Evolutionary conservation across 371 early-diverging fungal species (phyloP), one percentile per base, ranked within the genome.

Genomic region (Smittium mucronatum): DNA sequence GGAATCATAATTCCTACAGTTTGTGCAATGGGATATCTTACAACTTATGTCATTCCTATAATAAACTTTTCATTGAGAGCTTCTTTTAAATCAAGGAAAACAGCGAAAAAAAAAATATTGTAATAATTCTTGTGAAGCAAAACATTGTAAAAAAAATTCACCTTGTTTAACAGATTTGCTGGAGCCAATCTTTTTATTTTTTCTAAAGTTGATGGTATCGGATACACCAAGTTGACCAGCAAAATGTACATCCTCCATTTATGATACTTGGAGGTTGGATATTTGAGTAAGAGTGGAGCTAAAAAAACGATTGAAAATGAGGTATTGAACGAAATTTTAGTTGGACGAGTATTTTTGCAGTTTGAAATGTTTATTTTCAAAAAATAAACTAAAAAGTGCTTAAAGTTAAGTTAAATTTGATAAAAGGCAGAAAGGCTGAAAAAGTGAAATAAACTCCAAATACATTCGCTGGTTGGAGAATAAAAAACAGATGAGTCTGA

Each of bases 41-140:
- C 65, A 65, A 25, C 65, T 33, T 11, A 65, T n/a, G 36, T 65
- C 65, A 34, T 65, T 36, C 34, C 65, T 65, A 34, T 65, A 65
- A 33, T 65, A 65, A n/a, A 15, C 65, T 65, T 32, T 31, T 21
- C 17, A 57, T 57, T 57, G 26, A 57, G 17, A 21, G 26, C 21
- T 57, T 26, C 26, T 57, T 17, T 28, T 30, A 15, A 15, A 61
- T 16, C 63, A 28, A 15, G 26, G n/a, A 30, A 30, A 5, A 61
- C 11, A 28, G 16, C 33, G 29, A 28, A 16, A 61, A 30, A 33
- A 11, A 16, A 30, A 61, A 28, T 61, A 30, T 61, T 61, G 16
- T 61, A 30, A 15, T 16, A 30, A 28, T 11, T 11, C 5, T 61
- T n/a, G 26, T 30, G 33, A 61, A n/a, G n/a, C 63, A 11, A 28